phyloP scores from a whole-genome alignment of 2,329 filamentous ascomycete species.

The Tolypocladium tundrense region DNA sequence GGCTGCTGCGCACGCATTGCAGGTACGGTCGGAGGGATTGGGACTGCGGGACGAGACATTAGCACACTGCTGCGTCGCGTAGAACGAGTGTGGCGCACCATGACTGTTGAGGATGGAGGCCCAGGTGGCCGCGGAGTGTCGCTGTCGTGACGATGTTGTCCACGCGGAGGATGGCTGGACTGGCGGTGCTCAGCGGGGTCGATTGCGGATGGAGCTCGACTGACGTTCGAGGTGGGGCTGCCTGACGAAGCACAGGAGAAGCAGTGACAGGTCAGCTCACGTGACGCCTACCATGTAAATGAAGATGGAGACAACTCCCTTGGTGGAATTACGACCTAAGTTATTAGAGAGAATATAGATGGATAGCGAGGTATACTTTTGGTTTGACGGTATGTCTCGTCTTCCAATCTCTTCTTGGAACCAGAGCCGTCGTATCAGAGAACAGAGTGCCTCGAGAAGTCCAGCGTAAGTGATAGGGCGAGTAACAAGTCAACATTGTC shows the following conservation, averaged over 20 bases:
- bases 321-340: too few relatives aligned
- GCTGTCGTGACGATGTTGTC: constrained; percentile 1
- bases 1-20: constrained; percentile 86
- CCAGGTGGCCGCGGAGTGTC: constrained; percentile 1
- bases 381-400: neutral
- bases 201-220: neutral
- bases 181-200: neutral
- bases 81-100: neutral
- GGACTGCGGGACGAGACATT: constrained; percentile 43
- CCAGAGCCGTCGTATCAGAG: too few relatives aligned
- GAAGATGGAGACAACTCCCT: neutral
- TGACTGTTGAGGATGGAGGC: constrained; percentile 2
- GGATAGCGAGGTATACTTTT: neutral
- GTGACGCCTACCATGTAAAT: neutral
- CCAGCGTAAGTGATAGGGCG: neutral
- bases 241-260: neutral
- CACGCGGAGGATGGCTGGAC: neutral
- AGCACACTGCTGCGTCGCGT: neutral
- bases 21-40: constrained; percentile 96
- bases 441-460: too few relatives aligned
- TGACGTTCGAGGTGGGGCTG: constrained; percentile 4
- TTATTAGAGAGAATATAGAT: neutral
- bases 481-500: neutral
- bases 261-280: neutral
- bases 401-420: too few relatives aligned